These are phyloP conservation scores for Prunus mira DNA, from an alignment of 306 rosid genomes.

Conservation along the genomic window DNA sequence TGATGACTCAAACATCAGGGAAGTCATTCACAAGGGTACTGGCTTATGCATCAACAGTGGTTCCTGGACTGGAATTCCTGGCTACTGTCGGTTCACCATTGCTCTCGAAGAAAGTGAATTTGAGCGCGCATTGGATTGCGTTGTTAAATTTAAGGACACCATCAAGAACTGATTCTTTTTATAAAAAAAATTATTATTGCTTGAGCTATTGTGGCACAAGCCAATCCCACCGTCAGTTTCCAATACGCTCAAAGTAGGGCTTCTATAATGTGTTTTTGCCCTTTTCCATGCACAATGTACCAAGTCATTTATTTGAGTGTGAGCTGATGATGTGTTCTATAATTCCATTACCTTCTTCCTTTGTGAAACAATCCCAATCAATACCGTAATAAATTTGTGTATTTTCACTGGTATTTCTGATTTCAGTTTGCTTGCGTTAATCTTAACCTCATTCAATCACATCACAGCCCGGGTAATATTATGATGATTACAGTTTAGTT, in stretches of 20 bases:
- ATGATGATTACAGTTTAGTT: neutral
- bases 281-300: neutral
- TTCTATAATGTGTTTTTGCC: neutral
- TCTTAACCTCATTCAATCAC: no score
- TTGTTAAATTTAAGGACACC: slow-evolving; percentile 47
- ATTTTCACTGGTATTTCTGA: neutral
- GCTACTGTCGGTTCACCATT: slow-evolving; percentile 82
- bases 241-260: neutral
- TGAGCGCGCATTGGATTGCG: slow-evolving; percentile 73
- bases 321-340: neutral
- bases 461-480: neutral
- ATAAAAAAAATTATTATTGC: neutral
- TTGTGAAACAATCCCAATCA: neutral
- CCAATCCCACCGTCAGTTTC: neutral
- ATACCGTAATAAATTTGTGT: neutral
- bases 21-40: slow-evolving; percentile 59
- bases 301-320: neutral
- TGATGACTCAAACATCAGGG: slow-evolving; percentile 71
- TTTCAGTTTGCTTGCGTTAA: no score
- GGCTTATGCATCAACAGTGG: slow-evolving; percentile 92
- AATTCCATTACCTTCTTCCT: neutral
- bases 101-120: slow-evolving; percentile 82
- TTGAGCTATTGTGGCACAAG: neutral
- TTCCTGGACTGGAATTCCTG: slow-evolving; percentile 94
- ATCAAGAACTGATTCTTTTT: slow-evolving; percentile 21